Evolutionary conservation across 75 land plant species (phyloP), one percentile per base, ranked within the genome.

Genomic region (Chamaecyparis obtusa): DNA sequence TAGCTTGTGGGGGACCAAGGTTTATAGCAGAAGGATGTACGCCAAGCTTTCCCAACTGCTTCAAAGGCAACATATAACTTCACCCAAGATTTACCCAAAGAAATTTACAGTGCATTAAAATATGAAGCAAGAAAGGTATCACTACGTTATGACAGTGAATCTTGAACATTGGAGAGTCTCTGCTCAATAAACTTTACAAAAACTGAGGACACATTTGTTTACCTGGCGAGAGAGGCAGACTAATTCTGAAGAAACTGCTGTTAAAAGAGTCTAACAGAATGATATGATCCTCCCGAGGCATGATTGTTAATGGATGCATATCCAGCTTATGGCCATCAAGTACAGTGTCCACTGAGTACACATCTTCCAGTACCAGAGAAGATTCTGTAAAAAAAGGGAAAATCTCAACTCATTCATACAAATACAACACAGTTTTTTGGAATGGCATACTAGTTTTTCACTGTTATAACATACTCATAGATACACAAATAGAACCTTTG

Each of bases 201-300:
- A 69, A 84, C 49, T 37, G 35, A 43, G 35, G 83, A 32, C 7
- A 7, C 5, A 10, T 44, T 21, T 33, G 55, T 56, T 32, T 85
- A 91, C 96, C 90, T 83, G 86, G 78, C 54, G 91, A 90, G 14
- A 90, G 11, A 78, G 93, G 93, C 49, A 93, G 85, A 19, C 90
- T 76, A 17, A 93, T 16, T 56, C 87, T 85, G 85, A 91, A 90
- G 77, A 95, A 84, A 44, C 49, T 87, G 69, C 93, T 94, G 57
- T 32, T 55, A 1, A 85, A 43, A 39, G 91, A 94, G 81, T 95
- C 96, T 69, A 95, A 90, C 56, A 94, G 82, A 30, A 95, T 14
- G 19, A 94, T 87, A 80, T 89, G 86, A 60, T 78, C 41, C 32
- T 88, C 86, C 14, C 87, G 80, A 16, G 83, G 74, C 56, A 85